Percentiles rank a stretch among this genome's conserved stretches.
These are phyloP conservation scores for Daldinia vernicosa DNA, from an alignment of 495 filamentous ascomycete genomes.

Conservation along the genomic window DNA sequence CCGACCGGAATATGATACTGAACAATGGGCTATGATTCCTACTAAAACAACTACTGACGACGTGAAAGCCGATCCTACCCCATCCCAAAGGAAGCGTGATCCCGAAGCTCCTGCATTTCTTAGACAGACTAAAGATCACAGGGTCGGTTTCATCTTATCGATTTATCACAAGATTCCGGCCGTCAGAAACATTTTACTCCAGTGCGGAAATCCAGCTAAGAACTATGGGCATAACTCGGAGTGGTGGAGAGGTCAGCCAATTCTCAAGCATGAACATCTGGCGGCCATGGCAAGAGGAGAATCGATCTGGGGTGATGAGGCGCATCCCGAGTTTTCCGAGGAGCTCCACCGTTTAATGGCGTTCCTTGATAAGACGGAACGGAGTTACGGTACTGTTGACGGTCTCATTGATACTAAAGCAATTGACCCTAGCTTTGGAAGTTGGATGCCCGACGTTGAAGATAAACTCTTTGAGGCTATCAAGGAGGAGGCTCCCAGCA, in stretches of 20 bases:
- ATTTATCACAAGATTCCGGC: constrained; percentile 88
- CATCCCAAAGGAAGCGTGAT: constrained; percentile 65
- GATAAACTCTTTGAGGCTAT: constrained; percentile 44
- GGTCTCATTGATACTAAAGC: constrained; percentile 42
- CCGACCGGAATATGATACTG: constrained; percentile 74
- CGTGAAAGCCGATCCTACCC: constrained; percentile 40
- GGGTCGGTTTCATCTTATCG: constrained; percentile 74
- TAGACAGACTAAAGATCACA: constrained; percentile 65
- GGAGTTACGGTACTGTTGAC: constrained; percentile 83
- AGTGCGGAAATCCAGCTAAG: constrained; percentile 55
- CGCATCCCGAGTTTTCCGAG: constrained; percentile 51
- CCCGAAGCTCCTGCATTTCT: constrained; percentile 74
- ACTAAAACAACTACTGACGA: constrained; percentile 49
- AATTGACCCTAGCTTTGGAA: constrained; percentile 37
- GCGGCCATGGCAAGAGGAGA: constrained; percentile 57
- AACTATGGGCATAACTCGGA: constrained; percentile 75
- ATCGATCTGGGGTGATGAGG: constrained; percentile 57
- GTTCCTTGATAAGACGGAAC: constrained; percentile 79
- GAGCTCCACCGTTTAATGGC: constrained; percentile 85
- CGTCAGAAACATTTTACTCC: constrained; percentile 76
- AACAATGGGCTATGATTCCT: constrained; percentile 78
- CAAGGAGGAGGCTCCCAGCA: constrained; percentile 21
- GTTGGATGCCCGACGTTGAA: constrained; percentile 42
- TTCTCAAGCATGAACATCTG: constrained; percentile 67
- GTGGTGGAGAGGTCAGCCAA: constrained; percentile 85